phyloP scores from a whole-genome alignment of 2,329 filamentous ascomycete genomes.

The Cladosporium sp. region DNA sequence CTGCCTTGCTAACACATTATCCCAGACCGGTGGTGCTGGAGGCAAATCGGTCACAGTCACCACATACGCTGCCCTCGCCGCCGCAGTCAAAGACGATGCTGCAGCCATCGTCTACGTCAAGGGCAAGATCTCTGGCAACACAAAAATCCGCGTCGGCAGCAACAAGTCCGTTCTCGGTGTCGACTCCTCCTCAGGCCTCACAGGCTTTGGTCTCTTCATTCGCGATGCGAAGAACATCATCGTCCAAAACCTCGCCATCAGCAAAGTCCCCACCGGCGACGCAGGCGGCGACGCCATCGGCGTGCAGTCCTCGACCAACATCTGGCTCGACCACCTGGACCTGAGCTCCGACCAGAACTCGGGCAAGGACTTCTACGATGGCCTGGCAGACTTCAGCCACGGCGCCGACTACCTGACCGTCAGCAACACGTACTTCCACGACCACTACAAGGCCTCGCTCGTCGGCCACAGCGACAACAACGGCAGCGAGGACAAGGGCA shows the following conservation, averaged over 20 bases:
- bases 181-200: slow-evolving; percentile 44
- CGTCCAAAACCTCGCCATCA: slow-evolving; percentile 56
- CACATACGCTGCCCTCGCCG: slow-evolving; percentile 43
- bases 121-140: slow-evolving; percentile 47
- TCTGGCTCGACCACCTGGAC: slow-evolving; percentile 70
- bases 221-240: slow-evolving; percentile 57
- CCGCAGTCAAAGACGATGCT: slow-evolving; percentile 36
- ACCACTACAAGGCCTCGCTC: slow-evolving; percentile 63
- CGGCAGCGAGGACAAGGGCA: slow-evolving; percentile 58
- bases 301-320: slow-evolving; percentile 49
- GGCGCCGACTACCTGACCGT: slow-evolving; percentile 63
- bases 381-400: slow-evolving; percentile 65
- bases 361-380: slow-evolving; percentile 71
- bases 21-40: slow-evolving; percentile 45
- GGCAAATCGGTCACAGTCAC: slow-evolving; percentile 50
- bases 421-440: slow-evolving; percentile 49
- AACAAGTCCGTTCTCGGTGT: slow-evolving; percentile 56
- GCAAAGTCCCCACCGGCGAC: slow-evolving; percentile 48
- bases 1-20: not conserved
- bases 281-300: slow-evolving; percentile 54
- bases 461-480: slow-evolving; percentile 63
- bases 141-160: slow-evolving; percentile 48
- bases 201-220: slow-evolving; percentile 50
- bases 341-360: slow-evolving; percentile 59
- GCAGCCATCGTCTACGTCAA: slow-evolving; percentile 49